Conservation (phyloP, 352 stramenopile genomes). For the Pythium aquatile region DNA sequence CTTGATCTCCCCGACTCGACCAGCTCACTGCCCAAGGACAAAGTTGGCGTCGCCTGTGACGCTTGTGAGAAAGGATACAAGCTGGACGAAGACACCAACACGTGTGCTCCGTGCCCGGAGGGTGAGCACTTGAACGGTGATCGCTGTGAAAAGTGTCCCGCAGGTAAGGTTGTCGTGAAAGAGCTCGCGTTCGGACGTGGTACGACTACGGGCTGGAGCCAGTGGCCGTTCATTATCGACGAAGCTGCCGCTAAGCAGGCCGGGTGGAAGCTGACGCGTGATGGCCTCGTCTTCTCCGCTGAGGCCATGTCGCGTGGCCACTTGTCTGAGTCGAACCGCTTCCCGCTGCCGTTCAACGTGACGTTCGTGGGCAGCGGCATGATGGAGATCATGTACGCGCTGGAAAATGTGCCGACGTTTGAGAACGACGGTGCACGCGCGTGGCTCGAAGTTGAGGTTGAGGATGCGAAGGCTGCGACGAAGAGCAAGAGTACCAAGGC, state of each 20-base stretch:
- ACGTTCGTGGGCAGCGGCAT: constrained; percentile 50
- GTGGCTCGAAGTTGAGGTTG: constrained; percentile 72
- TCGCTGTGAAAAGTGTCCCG: constrained; percentile 29
- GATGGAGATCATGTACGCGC: constrained; percentile 64
- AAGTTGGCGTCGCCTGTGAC: constrained; percentile 44
- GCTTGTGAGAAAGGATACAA: constrained; percentile 52
- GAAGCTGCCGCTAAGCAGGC: constrained; percentile 29
- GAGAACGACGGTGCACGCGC: constrained; percentile 49
- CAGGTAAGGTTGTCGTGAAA: constrained; percentile 54
- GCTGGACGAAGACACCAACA: constrained; percentile 31
- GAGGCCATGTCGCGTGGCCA: not conserved
- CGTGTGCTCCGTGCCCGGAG: constrained; percentile 34
- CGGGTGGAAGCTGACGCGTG: constrained; percentile 70
- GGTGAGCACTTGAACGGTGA: constrained; percentile 11
- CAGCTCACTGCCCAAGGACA: constrained; percentile 40
- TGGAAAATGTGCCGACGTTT: constrained; percentile 66
- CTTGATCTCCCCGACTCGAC: constrained; percentile 31
- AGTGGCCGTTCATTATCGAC: constrained; percentile 63
- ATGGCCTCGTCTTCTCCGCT: constrained; percentile 44
- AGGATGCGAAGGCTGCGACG: constrained; percentile 20
- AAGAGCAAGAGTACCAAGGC: constrained; percentile 6
- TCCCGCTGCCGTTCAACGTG: constrained; percentile 52
- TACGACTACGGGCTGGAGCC: constrained; percentile 54
- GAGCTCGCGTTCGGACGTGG: constrained; percentile 46
- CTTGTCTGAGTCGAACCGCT: constrained; percentile 30